A percentile compares a stretch with the other conserved stretches of the same genome.
phyloP scores from a whole-genome alignment of 2,329 filamentous ascomycete genomes.

The Penicillium sclerotiorum region DNA sequence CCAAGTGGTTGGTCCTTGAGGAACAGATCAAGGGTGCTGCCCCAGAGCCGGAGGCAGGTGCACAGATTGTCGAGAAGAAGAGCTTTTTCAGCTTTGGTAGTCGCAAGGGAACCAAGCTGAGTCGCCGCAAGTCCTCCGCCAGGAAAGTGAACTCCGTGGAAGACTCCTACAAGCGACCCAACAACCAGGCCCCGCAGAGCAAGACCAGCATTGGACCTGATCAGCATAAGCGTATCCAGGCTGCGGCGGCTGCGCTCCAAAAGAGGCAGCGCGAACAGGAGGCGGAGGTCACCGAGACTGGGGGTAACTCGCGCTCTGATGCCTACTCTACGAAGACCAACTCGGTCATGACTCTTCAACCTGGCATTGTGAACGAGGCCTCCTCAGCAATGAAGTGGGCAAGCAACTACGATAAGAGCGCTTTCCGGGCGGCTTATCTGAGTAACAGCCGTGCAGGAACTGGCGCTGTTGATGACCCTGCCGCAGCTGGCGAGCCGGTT shows the following conservation, averaged over 20 bases:
- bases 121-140: constrained; percentile 70
- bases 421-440: constrained; percentile 83
- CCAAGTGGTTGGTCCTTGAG: constrained; percentile 92
- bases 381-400: constrained; percentile 97
- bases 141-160: constrained; percentile 58
- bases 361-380: constrained; percentile 80
- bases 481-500: constrained; percentile 24
- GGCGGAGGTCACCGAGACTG: constrained; percentile 47
- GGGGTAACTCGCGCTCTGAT: constrained; percentile 61
- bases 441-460: constrained; percentile 72
- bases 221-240: constrained; percentile 90
- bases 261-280: constrained; percentile 67
- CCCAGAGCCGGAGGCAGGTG: constrained; percentile 77
- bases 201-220: constrained; percentile 86
- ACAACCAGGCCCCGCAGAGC: constrained; percentile 60
- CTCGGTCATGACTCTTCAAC: constrained; percentile 86
- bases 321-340: constrained; percentile 71
- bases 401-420: constrained; percentile 88
- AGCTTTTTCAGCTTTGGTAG: constrained; percentile 81
- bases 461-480: constrained; percentile 56
- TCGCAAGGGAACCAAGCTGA: constrained; percentile 64
- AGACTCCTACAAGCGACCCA: constrained; percentile 55
- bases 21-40: constrained; percentile 94
- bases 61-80: constrained; percentile 95
- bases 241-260: constrained; percentile 82